Evolutionary conservation across 345 rosid species (phyloP), one percentile per base, ranked within the genome.

Genomic region (Salix koriyanagi): DNA sequence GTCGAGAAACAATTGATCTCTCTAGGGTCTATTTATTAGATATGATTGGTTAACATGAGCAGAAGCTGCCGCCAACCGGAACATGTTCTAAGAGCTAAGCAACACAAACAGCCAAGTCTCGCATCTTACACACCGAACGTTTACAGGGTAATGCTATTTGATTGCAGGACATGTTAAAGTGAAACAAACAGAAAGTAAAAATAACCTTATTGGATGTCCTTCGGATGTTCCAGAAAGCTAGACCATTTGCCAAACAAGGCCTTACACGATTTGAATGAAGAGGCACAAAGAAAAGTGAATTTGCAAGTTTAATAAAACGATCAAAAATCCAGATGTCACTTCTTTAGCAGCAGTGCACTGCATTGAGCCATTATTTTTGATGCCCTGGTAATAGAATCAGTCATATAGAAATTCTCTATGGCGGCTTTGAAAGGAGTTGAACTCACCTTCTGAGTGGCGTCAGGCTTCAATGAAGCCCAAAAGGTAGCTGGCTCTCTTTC

Each of bases 311-410:
- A 81, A 73, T 86, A 18, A 11, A 75, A 66, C 30, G 69, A 64
- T 76, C 12, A 60, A 58, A 84, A 85, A 74, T 69, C 71, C 67
- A 74, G 62, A 32, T 32, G 76, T 95, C 90, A 96, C 83, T 94
- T 90, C 88, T 90, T 92, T 73, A 84, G 78, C 58, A 96, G 90
- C 80, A 86, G 79, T 0, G 95, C 87, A 76, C 94, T 92, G 93
- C 98, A 96, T 80, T 91, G 98, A 1, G 99, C 97, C 99, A 96
- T 96, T 80, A 90, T 92, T 89, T 94, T 96, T 6, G 98, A 96
- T 30, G 99, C 98, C 84, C 99, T 90, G 67, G 97, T 96, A 70
- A 96, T 96, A 14, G 98, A 73, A 77, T 96, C 88, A 1, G 99
- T 96, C 98, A 92, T 94, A 85, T 94, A 96, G 84, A 94, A 96